phyloP scores from a whole-genome alignment of 768 basidiomycete species.

The Russula lepida region DNA sequence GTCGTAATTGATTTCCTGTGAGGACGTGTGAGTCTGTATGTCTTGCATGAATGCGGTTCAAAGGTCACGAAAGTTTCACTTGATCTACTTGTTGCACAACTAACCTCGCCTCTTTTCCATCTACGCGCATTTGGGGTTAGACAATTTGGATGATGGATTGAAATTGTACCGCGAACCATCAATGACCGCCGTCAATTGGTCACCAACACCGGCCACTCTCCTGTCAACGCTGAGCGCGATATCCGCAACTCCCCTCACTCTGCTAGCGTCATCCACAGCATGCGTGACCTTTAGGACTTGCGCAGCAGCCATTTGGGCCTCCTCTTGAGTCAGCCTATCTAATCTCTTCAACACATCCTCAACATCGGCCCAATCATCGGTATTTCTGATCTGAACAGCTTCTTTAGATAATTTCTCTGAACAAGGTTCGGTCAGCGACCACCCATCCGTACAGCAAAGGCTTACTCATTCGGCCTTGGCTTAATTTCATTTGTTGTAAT shows the following conservation, averaged over 20 bases:
- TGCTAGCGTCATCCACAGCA: neutral
- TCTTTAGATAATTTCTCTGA: neutral
- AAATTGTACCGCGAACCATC: neutral
- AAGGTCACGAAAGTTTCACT: neutral
- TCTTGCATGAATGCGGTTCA: neutral
- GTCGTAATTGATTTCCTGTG: neutral
- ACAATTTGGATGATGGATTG: neutral
- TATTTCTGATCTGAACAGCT: neutral
- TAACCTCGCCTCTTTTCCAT: neutral
- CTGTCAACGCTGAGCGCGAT: too few species aligned
- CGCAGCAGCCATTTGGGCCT: neutral
- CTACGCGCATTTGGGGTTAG: too few species aligned
- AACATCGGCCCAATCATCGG: neutral
- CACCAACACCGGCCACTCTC: too few species aligned
- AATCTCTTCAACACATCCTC: neutral
- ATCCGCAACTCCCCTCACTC: too few species aligned
- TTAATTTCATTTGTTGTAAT: too few species aligned
- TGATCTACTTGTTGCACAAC: neutral
- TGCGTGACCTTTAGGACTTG: neutral
- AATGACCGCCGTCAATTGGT: neutral
- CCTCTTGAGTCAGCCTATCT: neutral
- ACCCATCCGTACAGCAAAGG: too few species aligned
- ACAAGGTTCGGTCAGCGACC: too few species aligned
- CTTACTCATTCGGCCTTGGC: neutral
- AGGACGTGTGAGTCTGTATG: neutral